Conservation (phyloP, 2,329 filamentous ascomycete species). For the Lasiodiplodia citricola region DNA sequence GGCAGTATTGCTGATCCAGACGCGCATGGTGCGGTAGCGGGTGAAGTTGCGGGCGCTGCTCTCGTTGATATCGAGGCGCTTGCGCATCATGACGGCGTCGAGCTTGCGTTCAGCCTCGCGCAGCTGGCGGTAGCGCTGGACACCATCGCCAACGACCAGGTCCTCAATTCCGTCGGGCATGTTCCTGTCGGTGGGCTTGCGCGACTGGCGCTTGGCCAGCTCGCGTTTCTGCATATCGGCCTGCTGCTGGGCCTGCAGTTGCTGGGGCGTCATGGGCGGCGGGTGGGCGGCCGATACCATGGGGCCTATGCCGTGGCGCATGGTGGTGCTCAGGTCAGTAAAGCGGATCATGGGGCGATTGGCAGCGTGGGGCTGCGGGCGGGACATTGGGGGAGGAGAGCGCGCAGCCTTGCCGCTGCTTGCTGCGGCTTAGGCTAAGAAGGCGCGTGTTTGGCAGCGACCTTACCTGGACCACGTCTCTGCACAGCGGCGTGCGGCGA, state of each 20-base stretch:
- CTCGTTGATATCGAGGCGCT: conserved; percentile 84
- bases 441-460: conserved; percentile 13
- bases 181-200: conserved; percentile 93
- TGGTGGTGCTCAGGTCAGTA: conserved; percentile 55
- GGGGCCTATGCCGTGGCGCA: conserved; percentile 51
- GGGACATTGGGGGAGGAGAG: conserved; percentile 24
- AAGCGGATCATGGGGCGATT: conserved; percentile 50
- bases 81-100: conserved; percentile 92
- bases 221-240: conserved; percentile 62
- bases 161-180: conserved; percentile 86
- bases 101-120: conserved; percentile 86
- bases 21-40: conserved; percentile 81
- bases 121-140: conserved; percentile 79
- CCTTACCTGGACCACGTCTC: conserved; percentile 49
- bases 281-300: conserved; percentile 40
- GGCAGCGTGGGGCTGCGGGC: not conserved
- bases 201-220: conserved; percentile 77
- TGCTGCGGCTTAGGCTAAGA: conserved; percentile 10
- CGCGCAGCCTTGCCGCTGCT: conserved; percentile 24
- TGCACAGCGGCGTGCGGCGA: conserved; percentile 38
- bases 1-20: conserved; percentile 94
- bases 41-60: conserved; percentile 76
- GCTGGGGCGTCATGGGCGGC: conserved; percentile 46
- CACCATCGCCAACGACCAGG: conserved; percentile 79
- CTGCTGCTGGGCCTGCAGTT: conserved; percentile 53